Base-by-base conservation (phyloP, 2,329 filamentous ascomycete species). In the Exophiala lecanii-corni region DNA sequence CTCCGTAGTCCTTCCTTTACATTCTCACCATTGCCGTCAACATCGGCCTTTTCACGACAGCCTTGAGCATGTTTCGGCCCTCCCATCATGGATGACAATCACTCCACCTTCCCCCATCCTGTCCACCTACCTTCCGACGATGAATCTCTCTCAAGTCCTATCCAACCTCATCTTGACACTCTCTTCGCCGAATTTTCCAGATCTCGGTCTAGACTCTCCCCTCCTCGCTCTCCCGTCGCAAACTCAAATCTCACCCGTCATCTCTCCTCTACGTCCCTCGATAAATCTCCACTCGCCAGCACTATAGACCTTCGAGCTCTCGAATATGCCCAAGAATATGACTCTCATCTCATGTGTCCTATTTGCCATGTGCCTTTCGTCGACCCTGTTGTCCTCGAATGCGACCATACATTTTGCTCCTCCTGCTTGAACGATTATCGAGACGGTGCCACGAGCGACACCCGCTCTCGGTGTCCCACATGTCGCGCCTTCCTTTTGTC, bases 281-380 rank as follows among this genome's bases (percentile, higher is more conserved):
- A 31, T 20, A 25, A 36, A 6, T 12, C 38, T 13, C 20, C 21
- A 4, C 2, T 18, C n/a, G 16, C 32, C 7, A 20, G 41, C 15
- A 39, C 41, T 13, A 19, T 56, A 30, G 79, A 82, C 57, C 60
- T 81, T 36, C 71, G 76, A 41, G 59, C 68, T 26, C 70, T 82
- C 53, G 78, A 82, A 45, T 78, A 79, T 62, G 69, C 78, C 44
- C 64, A 68, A 38, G 59, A 63, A 19, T 75, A 74, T 57, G 77
- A 82, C 57, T 69, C 69, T 48, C 79, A 82, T 56, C 68, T 82
- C 38, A 74, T 79, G 65, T 82, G 79, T 57, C 71, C 78, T 12
- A 82, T 82, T 51, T 82, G 79, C 60, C 76, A 78, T 56, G 76
- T 74, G 47, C 75, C 79, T 5, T 80, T 81, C 55, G 71, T 81